These are phyloP conservation scores for Trichoderma harzianum DNA, from an alignment of 2,329 filamentous ascomycete species.

Conservation along the genomic window DNA sequence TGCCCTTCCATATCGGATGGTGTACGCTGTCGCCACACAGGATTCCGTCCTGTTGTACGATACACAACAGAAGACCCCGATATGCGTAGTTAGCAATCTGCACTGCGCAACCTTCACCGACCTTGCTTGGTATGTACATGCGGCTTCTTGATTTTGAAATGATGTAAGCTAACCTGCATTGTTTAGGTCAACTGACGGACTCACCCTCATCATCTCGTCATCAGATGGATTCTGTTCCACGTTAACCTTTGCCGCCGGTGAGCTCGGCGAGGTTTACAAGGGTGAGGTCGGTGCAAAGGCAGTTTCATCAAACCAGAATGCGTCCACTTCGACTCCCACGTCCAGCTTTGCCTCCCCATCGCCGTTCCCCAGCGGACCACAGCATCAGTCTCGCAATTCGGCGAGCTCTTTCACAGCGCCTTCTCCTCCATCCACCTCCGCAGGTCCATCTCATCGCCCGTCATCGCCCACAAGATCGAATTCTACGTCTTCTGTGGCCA, in stretches of 20 bases:
- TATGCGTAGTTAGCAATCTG: conserved; percentile 93
- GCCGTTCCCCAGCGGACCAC: conserved; percentile 47
- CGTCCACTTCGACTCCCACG: conserved; percentile 69
- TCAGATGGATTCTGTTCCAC: conserved; percentile 97
- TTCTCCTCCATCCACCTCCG: conserved; percentile 49
- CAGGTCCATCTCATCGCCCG: conserved; percentile 62
- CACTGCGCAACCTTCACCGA: conserved; percentile 98
- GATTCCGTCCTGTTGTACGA: conserved; percentile 94
- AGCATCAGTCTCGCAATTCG: conserved; percentile 57
- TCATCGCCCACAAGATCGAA: conserved; percentile 82
- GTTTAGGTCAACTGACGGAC: conserved; percentile 48
- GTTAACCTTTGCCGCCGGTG: conserved; percentile 76
- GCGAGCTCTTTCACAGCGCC: conserved; percentile 56
- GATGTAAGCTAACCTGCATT: conserved; percentile 24
- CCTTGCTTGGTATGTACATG: conserved; percentile 72
- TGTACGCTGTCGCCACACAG: conserved; percentile 96
- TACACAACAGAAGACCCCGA: conserved; percentile 89
- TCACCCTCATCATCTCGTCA: conserved; percentile 81
- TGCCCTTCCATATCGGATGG: conserved; percentile 82
- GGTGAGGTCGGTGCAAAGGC: conserved; percentile 59
- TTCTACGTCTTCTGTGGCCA: conserved; percentile 75
- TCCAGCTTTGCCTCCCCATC: conserved; percentile 60
- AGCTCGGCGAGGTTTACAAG: conserved; percentile 79
- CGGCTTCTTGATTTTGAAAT: background rate
- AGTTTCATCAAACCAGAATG: conserved; percentile 57